A percentile compares a stretch with the other conserved stretches of the same genome.
phyloP scores from a whole-genome alignment of 106 monocot species.

The Acorus gramineus region DNA sequence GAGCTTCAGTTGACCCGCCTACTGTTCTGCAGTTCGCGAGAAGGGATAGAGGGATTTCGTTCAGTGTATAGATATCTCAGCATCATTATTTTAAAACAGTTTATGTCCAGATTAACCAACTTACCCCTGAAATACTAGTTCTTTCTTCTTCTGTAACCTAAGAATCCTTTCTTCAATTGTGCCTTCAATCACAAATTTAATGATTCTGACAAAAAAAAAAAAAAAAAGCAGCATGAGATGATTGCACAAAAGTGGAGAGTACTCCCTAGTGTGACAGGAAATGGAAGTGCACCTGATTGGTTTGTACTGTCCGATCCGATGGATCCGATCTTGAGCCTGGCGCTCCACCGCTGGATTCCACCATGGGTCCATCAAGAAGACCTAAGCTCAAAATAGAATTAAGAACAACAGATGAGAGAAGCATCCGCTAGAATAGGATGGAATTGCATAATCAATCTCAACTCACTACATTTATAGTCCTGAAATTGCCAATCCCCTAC shows the following conservation, averaged over 20 bases:
- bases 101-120: not conserved
- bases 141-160: conserved; percentile 75
- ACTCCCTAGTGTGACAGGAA: not conserved
- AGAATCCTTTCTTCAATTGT: conserved; percentile 84
- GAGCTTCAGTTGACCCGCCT: conserved; percentile 55
- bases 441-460: too few species aligned
- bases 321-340: conserved; percentile 90
- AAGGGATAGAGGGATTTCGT: too few species aligned
- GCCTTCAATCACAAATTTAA: conserved; percentile 71
- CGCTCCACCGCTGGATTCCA: conserved; percentile 94
- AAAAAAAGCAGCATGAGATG: not conserved
- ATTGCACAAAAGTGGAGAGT: not conserved
- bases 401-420: too few species aligned
- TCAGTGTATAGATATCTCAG: not conserved
- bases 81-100: not conserved
- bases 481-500: too few species aligned
- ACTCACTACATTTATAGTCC: too few species aligned
- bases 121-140: conserved; percentile 80
- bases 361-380: conserved; percentile 97
- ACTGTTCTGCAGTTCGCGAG: conserved; percentile 40
- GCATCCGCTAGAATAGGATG: too few species aligned
- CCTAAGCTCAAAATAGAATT: conserved; percentile 19
- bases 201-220: conserved; percentile 23
- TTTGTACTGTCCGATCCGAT: conserved; percentile 82
- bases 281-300: conserved; percentile 55